Base-by-base conservation (phyloP, 2,329 filamentous ascomycete species). In the Calonectria honghensis region DNA sequence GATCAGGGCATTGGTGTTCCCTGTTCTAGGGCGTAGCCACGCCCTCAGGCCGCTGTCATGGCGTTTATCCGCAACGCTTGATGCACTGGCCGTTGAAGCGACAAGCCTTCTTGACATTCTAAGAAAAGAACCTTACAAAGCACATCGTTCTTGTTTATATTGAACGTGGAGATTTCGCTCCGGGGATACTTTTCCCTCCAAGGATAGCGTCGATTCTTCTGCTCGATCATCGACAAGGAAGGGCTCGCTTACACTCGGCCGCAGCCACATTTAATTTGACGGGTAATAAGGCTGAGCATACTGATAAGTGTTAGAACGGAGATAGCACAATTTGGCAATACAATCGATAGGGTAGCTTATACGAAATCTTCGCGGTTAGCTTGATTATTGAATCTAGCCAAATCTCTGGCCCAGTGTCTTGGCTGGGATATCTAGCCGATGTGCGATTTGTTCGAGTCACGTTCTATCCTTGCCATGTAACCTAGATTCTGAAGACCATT, bases 191-290 rank as follows among this genome's bases (percentile, higher is more conserved):
- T 24, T 48, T 48, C 45, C 10, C 45, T n/a, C 39, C 57, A 29
- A 29, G 24, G 37, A 63, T 63, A 37, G 57, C 57, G 24, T 63
- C 35, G 57, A 63, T 63, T 63, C 16, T 31, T 10, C 16, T 29
- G 29, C 51, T 57, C 52, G 57, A 37, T 41, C n/a, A 14, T 41
- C 35, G 37, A 63, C 57, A 63, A 37, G 57, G 57, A 63, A 41
- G 57, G 5, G 35, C 35, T 63, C 35, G 35, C 57, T 63, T 39
- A 29, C 57, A 63, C 57, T 63, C 57, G 57, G 37, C 57, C 57
- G 57, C n/a, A 29, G 14, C 57, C 35, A 41, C 57, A 24, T 63
- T 63, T 41, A 63, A 63, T 63, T 63, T 63, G 57, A 63, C 57
- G 41, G 41, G 35, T 27, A 20, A 37, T 37, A 41, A 41, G 57